Conservation (phyloP, 371 early-diverging fungal species). For the Apophysomyces trapeziformis region DNA sequence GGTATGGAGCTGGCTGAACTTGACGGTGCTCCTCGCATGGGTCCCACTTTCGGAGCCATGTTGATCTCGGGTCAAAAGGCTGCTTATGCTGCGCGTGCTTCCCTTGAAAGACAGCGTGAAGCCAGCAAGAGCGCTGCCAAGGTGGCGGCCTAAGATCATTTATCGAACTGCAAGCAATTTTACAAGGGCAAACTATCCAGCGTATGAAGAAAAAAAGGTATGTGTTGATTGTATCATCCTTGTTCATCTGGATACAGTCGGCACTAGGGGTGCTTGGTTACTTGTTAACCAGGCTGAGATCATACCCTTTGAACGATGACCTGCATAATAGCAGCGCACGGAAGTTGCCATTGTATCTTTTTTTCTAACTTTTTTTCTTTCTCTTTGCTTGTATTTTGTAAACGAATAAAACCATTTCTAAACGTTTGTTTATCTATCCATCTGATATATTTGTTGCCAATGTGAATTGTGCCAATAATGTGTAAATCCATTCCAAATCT, state of each 20-base stretch:
- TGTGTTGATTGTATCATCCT: constrained; percentile 23
- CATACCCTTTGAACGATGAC: constrained; percentile 53
- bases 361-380: constrained; percentile 21
- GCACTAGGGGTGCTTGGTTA: constrained; percentile 51
- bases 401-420: not conserved
- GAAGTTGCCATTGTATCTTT: constrained; percentile 31
- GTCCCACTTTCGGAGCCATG: constrained; percentile 79
- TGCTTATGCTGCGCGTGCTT: constrained; percentile 59
- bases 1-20: constrained; percentile 76
- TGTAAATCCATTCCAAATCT: too few species aligned
- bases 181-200: constrained; percentile 15
- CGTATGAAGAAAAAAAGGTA: constrained; percentile 17
- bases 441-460: too few species aligned
- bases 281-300: constrained; percentile 42
- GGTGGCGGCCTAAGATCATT: constrained; percentile 18
- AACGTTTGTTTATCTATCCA: not conserved
- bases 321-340: constrained; percentile 52
- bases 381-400: constrained; percentile 7
- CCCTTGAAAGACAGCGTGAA: constrained; percentile 40
- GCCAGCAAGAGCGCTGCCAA: constrained; percentile 24
- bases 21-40: constrained; percentile 66
- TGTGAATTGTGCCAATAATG: too few species aligned
- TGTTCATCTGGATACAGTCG: constrained; percentile 28
- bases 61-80: constrained; percentile 75
- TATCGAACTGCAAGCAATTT: not conserved